These are phyloP conservation scores for Aspergillus fischeri DNA, from an alignment of 2,329 filamentous ascomycete genomes.

Conservation along the genomic window DNA sequence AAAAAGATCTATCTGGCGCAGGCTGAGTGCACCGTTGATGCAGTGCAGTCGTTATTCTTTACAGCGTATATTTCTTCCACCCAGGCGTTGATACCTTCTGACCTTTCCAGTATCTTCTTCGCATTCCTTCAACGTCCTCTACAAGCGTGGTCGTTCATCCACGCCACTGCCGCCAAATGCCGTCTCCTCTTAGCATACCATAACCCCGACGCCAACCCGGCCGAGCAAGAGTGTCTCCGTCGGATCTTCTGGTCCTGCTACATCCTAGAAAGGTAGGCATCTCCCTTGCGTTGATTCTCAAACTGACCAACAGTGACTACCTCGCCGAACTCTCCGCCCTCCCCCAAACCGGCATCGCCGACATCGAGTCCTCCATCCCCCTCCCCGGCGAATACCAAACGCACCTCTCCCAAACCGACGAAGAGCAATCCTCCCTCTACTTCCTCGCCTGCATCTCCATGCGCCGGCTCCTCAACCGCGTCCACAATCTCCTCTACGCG, in stretches of 20 bases:
- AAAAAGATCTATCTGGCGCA: conserved; percentile 47
- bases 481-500: conserved; percentile 43
- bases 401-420: conserved; percentile 35
- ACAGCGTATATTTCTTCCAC: conserved; percentile 38
- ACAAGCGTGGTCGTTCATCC: conserved; percentile 52
- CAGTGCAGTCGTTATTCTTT: conserved; percentile 51
- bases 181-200: conserved; percentile 48
- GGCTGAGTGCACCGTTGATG: conserved; percentile 44
- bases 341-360: conserved; percentile 49
- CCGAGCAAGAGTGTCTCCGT: conserved; percentile 47
- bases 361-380: conserved; percentile 49
- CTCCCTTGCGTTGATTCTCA: background rate
- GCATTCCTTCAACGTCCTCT: conserved; percentile 49
- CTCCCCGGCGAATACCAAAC: conserved; percentile 48
- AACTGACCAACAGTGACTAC: conserved; percentile 41
- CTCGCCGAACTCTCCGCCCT: conserved; percentile 51
- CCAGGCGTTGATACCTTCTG: background rate
- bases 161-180: conserved; percentile 48
- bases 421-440: conserved; percentile 50
- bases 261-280: conserved; percentile 47
- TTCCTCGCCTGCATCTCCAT: conserved; percentile 51
- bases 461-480: conserved; percentile 22
- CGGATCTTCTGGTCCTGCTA: conserved; percentile 56
- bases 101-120: conserved; percentile 42
- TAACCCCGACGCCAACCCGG: conserved; percentile 27